These are phyloP conservation scores for Cryptosporidium xiaoi DNA, from an alignment of 169 alveolate species.

Conservation along the genomic window DNA sequence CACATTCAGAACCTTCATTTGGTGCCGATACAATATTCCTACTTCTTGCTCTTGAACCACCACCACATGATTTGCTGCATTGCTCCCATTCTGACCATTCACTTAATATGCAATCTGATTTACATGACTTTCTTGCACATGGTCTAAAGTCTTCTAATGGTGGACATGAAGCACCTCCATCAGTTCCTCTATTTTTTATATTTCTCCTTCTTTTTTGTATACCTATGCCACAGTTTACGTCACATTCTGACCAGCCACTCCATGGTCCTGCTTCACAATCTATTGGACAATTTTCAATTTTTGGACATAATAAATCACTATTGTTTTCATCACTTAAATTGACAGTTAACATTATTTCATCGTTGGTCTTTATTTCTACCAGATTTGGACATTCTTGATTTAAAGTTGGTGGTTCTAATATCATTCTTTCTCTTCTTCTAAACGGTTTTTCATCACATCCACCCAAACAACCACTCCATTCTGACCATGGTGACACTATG, in stretches of 20 bases:
- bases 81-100: slow-evolving; percentile 79
- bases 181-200: slow-evolving; percentile 67
- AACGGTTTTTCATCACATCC: slow-evolving; percentile 74
- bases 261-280: slow-evolving; percentile 79
- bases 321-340: too few species aligned
- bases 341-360: not conserved
- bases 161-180: slow-evolving; percentile 74
- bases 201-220: slow-evolving; percentile 67
- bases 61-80: slow-evolving; percentile 80
- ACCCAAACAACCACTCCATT: slow-evolving; percentile 79
- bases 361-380: slow-evolving; percentile 4
- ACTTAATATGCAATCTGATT: slow-evolving; percentile 76
- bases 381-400: not conserved
- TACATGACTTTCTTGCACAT: slow-evolving; percentile 59
- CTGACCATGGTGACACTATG: slow-evolving; percentile 77
- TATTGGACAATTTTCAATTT: slow-evolving; percentile 25
- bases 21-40: slow-evolving; percentile 38
- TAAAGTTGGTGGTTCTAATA: slow-evolving; percentile 23
- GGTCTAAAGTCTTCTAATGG: slow-evolving; percentile 62
- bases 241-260: slow-evolving; percentile 79
- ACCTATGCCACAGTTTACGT: slow-evolving; percentile 75
- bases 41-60: slow-evolving; percentile 71
- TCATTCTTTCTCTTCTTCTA: slow-evolving; percentile 33
- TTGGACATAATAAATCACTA: not conserved
- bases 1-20: slow-evolving; percentile 76